Base-by-base conservation (phyloP, 2,329 filamentous ascomycete genomes). In the Xylaria sp. region DNA sequence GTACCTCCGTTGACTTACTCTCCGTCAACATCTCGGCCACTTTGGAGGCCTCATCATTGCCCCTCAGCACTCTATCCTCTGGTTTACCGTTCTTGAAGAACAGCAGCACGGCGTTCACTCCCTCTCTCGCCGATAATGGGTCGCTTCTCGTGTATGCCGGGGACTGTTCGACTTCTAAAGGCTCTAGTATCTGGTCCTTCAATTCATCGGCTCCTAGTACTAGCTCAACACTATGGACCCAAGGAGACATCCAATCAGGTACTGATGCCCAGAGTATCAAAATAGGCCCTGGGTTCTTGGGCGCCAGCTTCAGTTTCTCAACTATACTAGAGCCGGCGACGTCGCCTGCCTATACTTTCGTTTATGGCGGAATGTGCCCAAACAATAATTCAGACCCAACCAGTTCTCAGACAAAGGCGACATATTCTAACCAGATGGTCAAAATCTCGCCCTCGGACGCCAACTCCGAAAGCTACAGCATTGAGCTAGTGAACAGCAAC, bases 321-420 rank as follows among this genome's bases (percentile, higher is more conserved):
- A 85, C 84, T 36, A 86, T 84, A 42, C 81, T 88, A 55, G 84
- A 84, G 45, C 88, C 85, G 0, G 78, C 81, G 32, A 81, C 85
- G 67, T 85, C 86, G 9, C 80, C 84, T 51, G 86, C 88, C 0
- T 84, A 84, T 11, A 81, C 92, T 21, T 97, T 94, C 77, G 82
- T 90, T 6, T 98, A 97, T 79, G 95, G 94, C 42, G 95, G 95
- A 73, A 97, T 98, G 93, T 98, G 95, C 75, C 90, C 91, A 7
- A 77, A 79, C n/a, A 79, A 82, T 21, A 77, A 80, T 19, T 75
- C 81, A 6, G 83, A 84, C 34, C 73, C 76, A 1, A 75, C 79
- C 1, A 79, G 81, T 19, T 94, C 93, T 90, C 88, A 92, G 69
- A 86, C 86, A 1, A 79, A 84, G 9, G 93, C 92, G 11, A 87